Percentiles rank a stretch among this genome's conserved stretches.
Evolutionary conservation across 2,329 filamentous ascomycete genomes (phyloP).

Genomic region (Ophiostoma pallidulum): DNA sequence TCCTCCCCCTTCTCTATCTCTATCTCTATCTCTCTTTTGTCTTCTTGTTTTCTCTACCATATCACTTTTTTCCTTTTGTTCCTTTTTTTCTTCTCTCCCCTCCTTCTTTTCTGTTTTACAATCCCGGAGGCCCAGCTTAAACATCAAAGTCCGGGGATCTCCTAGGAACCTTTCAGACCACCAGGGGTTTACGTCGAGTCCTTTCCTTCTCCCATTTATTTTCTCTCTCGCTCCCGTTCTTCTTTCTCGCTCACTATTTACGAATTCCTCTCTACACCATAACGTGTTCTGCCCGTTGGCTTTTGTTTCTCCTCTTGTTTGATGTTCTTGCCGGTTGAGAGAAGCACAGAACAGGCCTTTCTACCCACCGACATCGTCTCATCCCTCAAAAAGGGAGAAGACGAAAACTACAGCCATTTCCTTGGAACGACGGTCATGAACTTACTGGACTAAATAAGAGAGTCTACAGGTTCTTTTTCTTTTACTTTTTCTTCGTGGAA

Average conservation of each 20-base stretch:
- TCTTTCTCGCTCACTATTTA: neutral
- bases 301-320: neutral
- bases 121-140: conserved; percentile 6
- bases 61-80: neutral
- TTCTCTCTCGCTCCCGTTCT: neutral
- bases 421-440: neutral
- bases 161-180: conserved; percentile 9
- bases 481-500: too few species aligned
- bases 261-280: too few species aligned
- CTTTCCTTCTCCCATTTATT: conserved; percentile 1
- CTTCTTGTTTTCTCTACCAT: too few species aligned
- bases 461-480: neutral
- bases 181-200: neutral
- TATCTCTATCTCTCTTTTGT: neutral
- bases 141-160: conserved; percentile 20
- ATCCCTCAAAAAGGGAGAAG: too few species aligned
- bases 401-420: too few species aligned
- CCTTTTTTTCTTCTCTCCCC: neutral
- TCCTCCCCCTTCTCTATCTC: neutral
- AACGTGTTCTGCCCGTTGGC: too few species aligned
- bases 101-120: neutral
- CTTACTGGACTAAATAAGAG: neutral
- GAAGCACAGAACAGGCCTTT: too few species aligned
- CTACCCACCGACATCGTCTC: too few species aligned
- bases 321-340: too few species aligned